Evolutionary conservation across 176 grass and related monocot genomes (phyloP).

Genomic region (Echinochloa phyllopogon): DNA sequence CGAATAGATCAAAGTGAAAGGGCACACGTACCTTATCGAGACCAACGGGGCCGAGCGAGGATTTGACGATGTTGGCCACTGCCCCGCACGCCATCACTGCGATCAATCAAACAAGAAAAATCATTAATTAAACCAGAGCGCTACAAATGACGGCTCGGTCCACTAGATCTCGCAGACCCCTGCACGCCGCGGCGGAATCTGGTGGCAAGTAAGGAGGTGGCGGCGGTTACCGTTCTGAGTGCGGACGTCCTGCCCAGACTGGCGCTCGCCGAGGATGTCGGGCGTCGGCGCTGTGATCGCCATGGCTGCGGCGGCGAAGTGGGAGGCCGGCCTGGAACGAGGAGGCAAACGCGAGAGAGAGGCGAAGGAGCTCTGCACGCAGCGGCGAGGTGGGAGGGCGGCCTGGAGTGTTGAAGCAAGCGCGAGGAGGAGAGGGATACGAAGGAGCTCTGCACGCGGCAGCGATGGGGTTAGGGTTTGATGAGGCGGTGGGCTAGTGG

Average conservation of each 20-base stretch:
- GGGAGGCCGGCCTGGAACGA: background rate
- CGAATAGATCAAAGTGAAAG: slow-evolving; percentile 8
- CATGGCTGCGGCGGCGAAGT: slow-evolving; percentile 50
- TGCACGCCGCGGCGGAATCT: slow-evolving; percentile 16
- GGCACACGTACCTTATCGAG: slow-evolving; percentile 76
- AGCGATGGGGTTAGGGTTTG: no score
- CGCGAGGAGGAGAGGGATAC: no score
- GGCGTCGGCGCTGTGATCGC: slow-evolving; percentile 60
- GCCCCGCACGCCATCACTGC: slow-evolving; percentile 89
- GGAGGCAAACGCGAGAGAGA: slow-evolving; percentile 42
- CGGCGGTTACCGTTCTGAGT: slow-evolving; percentile 74
- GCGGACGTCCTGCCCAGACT: slow-evolving; percentile 93
- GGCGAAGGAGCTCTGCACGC: background rate
- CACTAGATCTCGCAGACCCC: slow-evolving; percentile 31
- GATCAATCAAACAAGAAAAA: slow-evolving; percentile 6
- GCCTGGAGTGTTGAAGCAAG: no score
- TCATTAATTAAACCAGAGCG: slow-evolving; percentile 3
- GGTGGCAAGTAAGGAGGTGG: background rate
- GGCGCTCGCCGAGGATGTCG: slow-evolving; percentile 92
- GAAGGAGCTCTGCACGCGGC: no score
- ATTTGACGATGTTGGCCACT: slow-evolving; percentile 90
- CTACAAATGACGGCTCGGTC: background rate
- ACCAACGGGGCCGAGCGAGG: slow-evolving; percentile 85
- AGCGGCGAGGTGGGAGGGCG: no score
- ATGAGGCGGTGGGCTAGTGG: no score